Evolutionary conservation across 768 basidiomycete species (phyloP).

Genomic region (Roridomyces roridus): DNA sequence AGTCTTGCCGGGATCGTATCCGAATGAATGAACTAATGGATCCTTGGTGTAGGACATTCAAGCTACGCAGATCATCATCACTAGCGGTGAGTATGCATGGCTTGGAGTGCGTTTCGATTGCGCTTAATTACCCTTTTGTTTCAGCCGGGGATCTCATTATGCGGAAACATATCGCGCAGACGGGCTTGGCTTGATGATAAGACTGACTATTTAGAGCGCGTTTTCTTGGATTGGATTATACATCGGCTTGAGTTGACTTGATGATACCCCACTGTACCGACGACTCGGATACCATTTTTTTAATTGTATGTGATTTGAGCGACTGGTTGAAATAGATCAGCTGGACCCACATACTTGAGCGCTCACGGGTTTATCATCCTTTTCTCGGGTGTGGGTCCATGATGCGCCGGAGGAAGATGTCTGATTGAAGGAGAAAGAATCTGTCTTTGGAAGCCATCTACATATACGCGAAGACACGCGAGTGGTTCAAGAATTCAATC

Average conservation of each 20-base stretch:
- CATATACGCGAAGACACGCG: too few relatives aligned
- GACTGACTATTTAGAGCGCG: neutral
- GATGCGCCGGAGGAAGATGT: too few relatives aligned
- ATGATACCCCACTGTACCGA: too few relatives aligned
- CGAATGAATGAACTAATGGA: neutral
- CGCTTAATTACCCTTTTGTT: neutral
- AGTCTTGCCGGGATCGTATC: conserved; percentile 7
- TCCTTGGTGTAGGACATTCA: conserved; percentile 58
- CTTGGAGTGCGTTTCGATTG: neutral
- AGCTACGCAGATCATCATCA: conserved; percentile 70
- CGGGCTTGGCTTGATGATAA: conserved; percentile 38
- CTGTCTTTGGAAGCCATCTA: neutral
- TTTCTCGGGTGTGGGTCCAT: too few relatives aligned
- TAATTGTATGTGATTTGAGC: too few relatives aligned
- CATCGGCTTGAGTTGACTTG: too few relatives aligned
- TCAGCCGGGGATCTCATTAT: conserved; percentile 72
- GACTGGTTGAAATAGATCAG: too few relatives aligned
- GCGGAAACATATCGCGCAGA: conserved; percentile 65
- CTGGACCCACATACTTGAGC: too few relatives aligned
- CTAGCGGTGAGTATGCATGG: conserved; percentile 52
- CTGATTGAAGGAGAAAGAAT: too few relatives aligned
- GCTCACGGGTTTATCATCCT: too few relatives aligned
- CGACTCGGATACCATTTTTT: too few relatives aligned
- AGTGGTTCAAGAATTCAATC: too few relatives aligned
- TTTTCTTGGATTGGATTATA: conserved; percentile 16